Conservation (phyloP, 805 yeast genomes). For the Saturnispora serradocipensis region DNA sequence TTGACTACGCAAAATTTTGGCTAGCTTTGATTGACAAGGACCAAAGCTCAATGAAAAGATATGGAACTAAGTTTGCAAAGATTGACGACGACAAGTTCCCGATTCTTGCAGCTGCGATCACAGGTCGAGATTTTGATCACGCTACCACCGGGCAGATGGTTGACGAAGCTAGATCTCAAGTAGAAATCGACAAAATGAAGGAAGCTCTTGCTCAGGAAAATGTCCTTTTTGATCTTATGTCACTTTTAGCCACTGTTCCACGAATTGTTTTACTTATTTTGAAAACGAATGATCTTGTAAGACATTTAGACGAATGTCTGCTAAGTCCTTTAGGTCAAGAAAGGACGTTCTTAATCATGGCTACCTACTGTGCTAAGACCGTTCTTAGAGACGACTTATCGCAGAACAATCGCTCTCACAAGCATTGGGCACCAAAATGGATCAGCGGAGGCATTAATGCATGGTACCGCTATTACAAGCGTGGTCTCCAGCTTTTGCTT, state of each 20-base stretch:
- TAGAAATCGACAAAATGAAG: constrained; percentile 65
- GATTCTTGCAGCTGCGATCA: constrained; percentile 84
- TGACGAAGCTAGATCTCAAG: constrained; percentile 40
- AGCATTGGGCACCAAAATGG: constrained; percentile 19
- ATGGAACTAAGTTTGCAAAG: constrained; percentile 74
- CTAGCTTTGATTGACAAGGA: constrained; percentile 71
- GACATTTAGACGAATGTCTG: constrained; percentile 78
- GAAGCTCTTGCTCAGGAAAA: constrained; percentile 51
- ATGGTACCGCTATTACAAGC: constrained; percentile 26
- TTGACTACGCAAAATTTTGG: constrained; percentile 90
- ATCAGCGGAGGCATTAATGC: constrained; percentile 22
- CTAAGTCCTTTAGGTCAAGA: constrained; percentile 80
- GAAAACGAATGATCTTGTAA: constrained; percentile 88
- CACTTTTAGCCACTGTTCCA: constrained; percentile 70
- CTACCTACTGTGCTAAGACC: constrained; percentile 76
- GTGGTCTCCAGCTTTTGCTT: constrained; percentile 25
- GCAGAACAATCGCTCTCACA: constrained; percentile 7
- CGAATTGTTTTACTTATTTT: constrained; percentile 74
- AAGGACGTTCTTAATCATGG: constrained; percentile 80
- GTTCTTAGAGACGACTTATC: constrained; percentile 54
- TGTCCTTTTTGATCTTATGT: constrained; percentile 67
- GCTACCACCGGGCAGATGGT: constrained; percentile 56
- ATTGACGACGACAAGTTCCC: constrained; percentile 71
- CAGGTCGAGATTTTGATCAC: constrained; percentile 82
- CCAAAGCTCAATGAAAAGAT: constrained; percentile 52